Percentiles rank a stretch among this genome's conserved stretches.
These are phyloP conservation scores for Harrya chromipes DNA, from an alignment of 768 basidiomycete species.

Conservation along the genomic window DNA sequence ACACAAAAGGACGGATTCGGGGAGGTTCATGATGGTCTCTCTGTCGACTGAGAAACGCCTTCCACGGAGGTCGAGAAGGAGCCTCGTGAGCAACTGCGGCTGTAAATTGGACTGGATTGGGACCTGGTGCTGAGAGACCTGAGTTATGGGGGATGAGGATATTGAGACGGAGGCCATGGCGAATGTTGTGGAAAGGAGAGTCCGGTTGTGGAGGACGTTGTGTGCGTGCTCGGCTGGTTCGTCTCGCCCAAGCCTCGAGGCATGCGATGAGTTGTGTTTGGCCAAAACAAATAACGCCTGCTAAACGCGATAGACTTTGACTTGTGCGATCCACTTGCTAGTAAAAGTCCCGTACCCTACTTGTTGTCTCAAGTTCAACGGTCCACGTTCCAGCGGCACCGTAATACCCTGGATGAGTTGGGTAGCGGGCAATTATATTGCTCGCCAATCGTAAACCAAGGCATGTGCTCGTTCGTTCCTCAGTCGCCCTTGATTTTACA, in stretches of 20 bases:
- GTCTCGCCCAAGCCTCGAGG: constrained; percentile 31
- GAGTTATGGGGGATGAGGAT: constrained; percentile 56
- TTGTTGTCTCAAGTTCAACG: too few relatives aligned
- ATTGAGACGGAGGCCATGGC: constrained; percentile 37
- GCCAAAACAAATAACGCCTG: constrained; percentile 24
- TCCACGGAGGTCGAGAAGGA: constrained; percentile 91
- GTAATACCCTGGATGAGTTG: neutral
- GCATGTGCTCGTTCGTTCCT: constrained; percentile 8
- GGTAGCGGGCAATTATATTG: neutral
- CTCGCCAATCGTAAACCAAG: neutral
- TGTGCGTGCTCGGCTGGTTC: constrained; percentile 14
- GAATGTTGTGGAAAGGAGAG: constrained; percentile 14
- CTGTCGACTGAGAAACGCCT: constrained; percentile 91
- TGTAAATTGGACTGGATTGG: constrained; percentile 71
- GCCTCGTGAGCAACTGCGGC: constrained; percentile 82
- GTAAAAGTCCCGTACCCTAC: too few relatives aligned
- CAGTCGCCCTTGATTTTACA: constrained; percentile 10
- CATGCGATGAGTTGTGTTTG: constrained; percentile 27
- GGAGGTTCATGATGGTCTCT: constrained; percentile 97
- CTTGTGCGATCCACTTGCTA: too few relatives aligned
- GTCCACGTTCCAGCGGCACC: neutral
- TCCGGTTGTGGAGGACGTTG: constrained; percentile 7
- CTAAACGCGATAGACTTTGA: too few relatives aligned
- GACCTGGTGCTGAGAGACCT: constrained; percentile 49
- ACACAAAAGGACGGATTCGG: constrained; percentile 94